phyloP scores from a whole-genome alignment of 805 yeast species.

The Suhomyces canberraensis region DNA sequence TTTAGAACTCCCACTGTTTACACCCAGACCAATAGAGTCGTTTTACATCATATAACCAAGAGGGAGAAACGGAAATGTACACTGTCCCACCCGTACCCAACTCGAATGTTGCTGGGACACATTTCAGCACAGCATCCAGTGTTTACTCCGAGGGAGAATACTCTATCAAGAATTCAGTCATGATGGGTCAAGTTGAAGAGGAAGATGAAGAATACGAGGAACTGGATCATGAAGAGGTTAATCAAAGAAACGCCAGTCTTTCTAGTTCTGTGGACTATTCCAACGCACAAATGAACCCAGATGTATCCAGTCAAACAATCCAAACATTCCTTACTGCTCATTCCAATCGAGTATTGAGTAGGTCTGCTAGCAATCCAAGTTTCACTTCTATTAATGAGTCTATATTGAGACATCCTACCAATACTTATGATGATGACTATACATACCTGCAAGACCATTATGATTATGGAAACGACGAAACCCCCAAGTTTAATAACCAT shows the following conservation, averaged over 20 bases:
- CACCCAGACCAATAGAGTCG: too few relatives aligned
- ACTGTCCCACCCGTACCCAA: constrained; percentile 5
- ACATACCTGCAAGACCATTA: constrained; percentile 10
- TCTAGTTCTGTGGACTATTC: background rate
- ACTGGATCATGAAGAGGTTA: background rate
- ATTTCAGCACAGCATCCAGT: constrained; percentile 34
- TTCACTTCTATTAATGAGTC: constrained; percentile 34
- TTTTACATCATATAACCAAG: too few relatives aligned
- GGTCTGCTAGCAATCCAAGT: constrained; percentile 19
- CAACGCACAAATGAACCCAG: constrained; percentile 7
- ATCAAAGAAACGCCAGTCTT: background rate
- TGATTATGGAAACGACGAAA: constrained; percentile 20
- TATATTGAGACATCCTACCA: constrained; percentile 19
- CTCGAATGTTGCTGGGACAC: constrained; percentile 10
- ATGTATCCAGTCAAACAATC: constrained; percentile 22
- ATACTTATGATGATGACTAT: constrained; percentile 4
- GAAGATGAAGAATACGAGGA: constrained; percentile 14
- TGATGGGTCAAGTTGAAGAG: constrained; percentile 14
- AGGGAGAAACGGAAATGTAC: too few relatives aligned
- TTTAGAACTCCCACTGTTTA: too few relatives aligned
- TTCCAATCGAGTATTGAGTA: background rate
- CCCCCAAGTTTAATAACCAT: constrained; percentile 25
- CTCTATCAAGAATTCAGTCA: constrained; percentile 9
- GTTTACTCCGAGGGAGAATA: constrained; percentile 31
- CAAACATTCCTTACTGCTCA: constrained; percentile 27